Conservation (phyloP, 2,329 filamentous ascomycete species). For the Monosporascus sp. region DNA sequence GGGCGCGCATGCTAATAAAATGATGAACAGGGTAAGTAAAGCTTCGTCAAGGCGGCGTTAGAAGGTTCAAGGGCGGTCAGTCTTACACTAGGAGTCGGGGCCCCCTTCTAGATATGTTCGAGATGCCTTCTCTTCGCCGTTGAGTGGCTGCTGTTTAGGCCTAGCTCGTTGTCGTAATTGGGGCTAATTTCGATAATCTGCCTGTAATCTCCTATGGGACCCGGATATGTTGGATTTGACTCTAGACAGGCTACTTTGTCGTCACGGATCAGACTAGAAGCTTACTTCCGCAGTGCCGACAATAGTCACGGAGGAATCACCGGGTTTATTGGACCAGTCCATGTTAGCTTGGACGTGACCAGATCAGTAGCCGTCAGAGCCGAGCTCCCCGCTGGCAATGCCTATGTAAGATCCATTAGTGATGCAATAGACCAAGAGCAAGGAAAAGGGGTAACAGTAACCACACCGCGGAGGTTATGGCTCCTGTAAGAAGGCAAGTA, state of each 20-base stretch:
- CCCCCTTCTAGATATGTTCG: slow-evolving; percentile 5
- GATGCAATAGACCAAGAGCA: too few relatives aligned
- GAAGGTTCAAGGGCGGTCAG: not conserved
- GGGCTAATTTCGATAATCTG: slow-evolving; percentile 8
- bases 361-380: not conserved
- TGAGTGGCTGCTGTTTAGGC: slow-evolving; percentile 5
- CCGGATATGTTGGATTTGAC: too few relatives aligned
- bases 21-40: not conserved
- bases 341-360: slow-evolving; percentile 6
- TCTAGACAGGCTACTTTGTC: too few relatives aligned
- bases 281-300: slow-evolving; percentile 9
- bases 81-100: slow-evolving; percentile 9
- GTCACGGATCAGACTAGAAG: too few relatives aligned
- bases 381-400: not conserved
- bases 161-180: slow-evolving; percentile 11
- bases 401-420: too few relatives aligned
- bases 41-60: not conserved
- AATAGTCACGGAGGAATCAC: slow-evolving; percentile 6
- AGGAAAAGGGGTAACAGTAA: too few relatives aligned
- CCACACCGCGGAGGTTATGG: slow-evolving; percentile 2
- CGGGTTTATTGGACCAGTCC: slow-evolving; percentile 8
- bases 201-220: slow-evolving; percentile 4
- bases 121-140: slow-evolving; percentile 2
- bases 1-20: not conserved
- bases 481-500: slow-evolving; percentile 1